A percentile compares a stretch with the other conserved stretches of the same genome.
Evolutionary conservation across 495 filamentous ascomycete genomes (phyloP).

Genomic region (Penicillium salamii): DNA sequence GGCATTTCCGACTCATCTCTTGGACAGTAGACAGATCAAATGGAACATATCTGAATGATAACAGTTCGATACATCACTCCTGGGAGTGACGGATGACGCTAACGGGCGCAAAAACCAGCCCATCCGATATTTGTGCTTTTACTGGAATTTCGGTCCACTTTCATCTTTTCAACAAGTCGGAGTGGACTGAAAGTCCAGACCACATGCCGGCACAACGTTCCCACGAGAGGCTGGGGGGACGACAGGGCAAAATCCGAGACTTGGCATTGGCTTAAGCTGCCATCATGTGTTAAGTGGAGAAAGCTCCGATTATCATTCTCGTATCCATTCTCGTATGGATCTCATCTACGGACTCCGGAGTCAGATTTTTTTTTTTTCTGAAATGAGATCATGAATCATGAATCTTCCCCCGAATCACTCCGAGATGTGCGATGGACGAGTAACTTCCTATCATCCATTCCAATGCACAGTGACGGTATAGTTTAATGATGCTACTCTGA

Average conservation of each 20-base stretch:
- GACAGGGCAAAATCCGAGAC: background rate
- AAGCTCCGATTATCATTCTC: background rate
- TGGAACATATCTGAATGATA: background rate
- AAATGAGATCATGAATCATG: background rate
- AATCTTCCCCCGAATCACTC: background rate
- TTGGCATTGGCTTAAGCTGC: background rate
- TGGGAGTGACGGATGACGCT: background rate
- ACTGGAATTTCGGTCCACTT: background rate
- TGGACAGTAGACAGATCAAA: background rate
- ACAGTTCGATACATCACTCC: background rate
- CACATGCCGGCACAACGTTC: background rate
- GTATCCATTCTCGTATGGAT: background rate
- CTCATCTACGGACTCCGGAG: background rate
- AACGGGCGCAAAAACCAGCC: background rate
- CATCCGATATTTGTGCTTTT: background rate
- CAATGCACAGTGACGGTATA: too few relatives aligned
- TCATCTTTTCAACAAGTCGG: background rate
- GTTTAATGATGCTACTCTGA: background rate
- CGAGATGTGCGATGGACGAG: too few relatives aligned
- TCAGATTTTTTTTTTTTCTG: background rate
- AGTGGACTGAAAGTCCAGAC: background rate
- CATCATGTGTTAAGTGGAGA: background rate
- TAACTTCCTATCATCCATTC: too few relatives aligned
- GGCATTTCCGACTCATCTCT: background rate
- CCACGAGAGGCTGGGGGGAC: background rate